phyloP scores from a whole-genome alignment of 495 filamentous ascomycete species.

The Lasiosphaeriaceae sp. region DNA sequence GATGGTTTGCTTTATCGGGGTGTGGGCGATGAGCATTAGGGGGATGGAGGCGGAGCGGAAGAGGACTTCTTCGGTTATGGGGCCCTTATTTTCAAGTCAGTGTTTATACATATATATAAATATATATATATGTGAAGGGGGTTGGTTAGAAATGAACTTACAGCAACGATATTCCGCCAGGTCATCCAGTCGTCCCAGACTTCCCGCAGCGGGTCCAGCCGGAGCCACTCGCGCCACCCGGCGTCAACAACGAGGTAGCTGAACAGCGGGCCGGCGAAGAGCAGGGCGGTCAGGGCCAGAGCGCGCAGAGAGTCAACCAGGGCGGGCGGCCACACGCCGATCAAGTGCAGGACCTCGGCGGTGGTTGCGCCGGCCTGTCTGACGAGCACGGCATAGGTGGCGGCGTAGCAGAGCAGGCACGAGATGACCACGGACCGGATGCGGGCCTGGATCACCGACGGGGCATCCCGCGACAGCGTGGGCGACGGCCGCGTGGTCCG shows the following conservation, averaged over 20 bases:
- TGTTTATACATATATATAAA: background rate
- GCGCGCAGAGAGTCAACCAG: slow-evolving; percentile 54
- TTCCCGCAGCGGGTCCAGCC: slow-evolving; percentile 26
- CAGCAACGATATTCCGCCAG: slow-evolving; percentile 54
- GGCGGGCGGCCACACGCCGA: slow-evolving; percentile 74
- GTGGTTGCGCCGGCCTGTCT: slow-evolving; percentile 26
- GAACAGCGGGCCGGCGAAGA: slow-evolving; percentile 84
- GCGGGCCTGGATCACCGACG: slow-evolving; percentile 83
- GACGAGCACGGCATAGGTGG: slow-evolving; percentile 59
- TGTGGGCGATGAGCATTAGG: slow-evolving; percentile 70
- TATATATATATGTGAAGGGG: background rate
- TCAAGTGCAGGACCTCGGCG: slow-evolving; percentile 53
- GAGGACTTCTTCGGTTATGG: slow-evolving; percentile 87
- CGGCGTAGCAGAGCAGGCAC: slow-evolving; percentile 55
- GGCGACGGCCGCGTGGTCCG: slow-evolving; percentile 72
- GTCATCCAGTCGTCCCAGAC: slow-evolving; percentile 44
- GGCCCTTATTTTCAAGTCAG: no score
- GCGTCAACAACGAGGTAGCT: slow-evolving; percentile 67
- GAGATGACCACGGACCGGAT: slow-evolving; percentile 73
- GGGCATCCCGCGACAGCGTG: slow-evolving; percentile 80
- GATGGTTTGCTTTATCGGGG: slow-evolving; percentile 56
- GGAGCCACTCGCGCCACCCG: slow-evolving; percentile 64
- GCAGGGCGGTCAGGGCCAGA: slow-evolving; percentile 65
- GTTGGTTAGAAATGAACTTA: slow-evolving; percentile 24
- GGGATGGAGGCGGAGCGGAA: slow-evolving; percentile 84